These are phyloP conservation scores for Yarrowia hollandica DNA, from an alignment of 805 yeast species.

Conservation along the genomic window DNA sequence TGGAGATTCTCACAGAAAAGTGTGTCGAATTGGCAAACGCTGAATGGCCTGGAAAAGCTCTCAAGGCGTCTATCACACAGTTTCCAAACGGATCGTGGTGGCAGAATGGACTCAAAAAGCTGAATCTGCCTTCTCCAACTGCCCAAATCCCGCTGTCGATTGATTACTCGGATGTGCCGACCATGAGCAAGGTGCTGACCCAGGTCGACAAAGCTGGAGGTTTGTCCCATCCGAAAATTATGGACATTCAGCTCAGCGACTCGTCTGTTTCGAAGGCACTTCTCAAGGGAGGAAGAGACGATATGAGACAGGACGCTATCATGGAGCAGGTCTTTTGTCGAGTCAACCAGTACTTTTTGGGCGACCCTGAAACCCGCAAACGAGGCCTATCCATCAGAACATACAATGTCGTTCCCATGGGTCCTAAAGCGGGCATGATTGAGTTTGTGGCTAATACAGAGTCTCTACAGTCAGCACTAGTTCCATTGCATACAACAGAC, in stretches of 20 bases:
- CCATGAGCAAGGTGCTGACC: slow-evolving; percentile 49
- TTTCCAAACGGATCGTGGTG: slow-evolving; percentile 18
- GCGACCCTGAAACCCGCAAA: slow-evolving; percentile 56
- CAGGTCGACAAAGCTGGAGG: slow-evolving; percentile 75
- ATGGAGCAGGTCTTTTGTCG: slow-evolving; percentile 96
- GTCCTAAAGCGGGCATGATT: slow-evolving; percentile 82
- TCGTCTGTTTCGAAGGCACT: slow-evolving; percentile 63
- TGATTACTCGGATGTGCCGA: slow-evolving; percentile 51
- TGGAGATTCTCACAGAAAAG: slow-evolving; percentile 22
- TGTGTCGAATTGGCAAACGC: slow-evolving; percentile 16
- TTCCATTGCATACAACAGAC: slow-evolving; percentile 56
- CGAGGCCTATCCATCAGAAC: slow-evolving; percentile 70
- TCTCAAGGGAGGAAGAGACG: slow-evolving; percentile 86
- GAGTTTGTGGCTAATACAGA: slow-evolving; percentile 82
- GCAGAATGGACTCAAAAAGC: slow-evolving; percentile 7
- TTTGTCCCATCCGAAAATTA: slow-evolving; percentile 81
- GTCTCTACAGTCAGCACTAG: slow-evolving; percentile 67
- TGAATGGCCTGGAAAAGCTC: background rate
- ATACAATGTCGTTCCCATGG: slow-evolving; percentile 86
- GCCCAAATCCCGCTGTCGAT: slow-evolving; percentile 37
- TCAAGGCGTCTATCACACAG: background rate
- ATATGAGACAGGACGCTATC: slow-evolving; percentile 90
- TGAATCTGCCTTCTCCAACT: slow-evolving; percentile 69
- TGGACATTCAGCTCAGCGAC: slow-evolving; percentile 53
- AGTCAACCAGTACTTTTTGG: slow-evolving; percentile 65